phyloP scores from a whole-genome alignment of 139 green algal species.

The Zygnema circumcarinatum region DNA sequence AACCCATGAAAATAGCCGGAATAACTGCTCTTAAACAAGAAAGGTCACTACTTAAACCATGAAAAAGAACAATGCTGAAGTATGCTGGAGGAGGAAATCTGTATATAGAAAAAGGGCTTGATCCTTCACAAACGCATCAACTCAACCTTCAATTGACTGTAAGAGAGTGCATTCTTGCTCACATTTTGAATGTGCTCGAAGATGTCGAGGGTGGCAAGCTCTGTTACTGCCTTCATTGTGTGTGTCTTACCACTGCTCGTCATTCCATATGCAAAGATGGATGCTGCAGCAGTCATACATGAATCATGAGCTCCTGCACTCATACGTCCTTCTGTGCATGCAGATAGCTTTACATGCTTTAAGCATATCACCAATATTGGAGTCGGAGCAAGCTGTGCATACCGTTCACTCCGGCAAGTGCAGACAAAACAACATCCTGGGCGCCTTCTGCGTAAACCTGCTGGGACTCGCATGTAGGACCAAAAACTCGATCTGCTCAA shows the following conservation, averaged over 20 bases:
- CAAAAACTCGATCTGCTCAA: conserved; percentile 59
- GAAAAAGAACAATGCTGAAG: no score
- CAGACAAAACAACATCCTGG: conserved; percentile 46
- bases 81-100: no score
- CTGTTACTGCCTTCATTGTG: conserved; percentile 81
- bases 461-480: conserved; percentile 26
- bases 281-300: conserved; percentile 67
- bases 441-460: conserved; percentile 54
- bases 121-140: no score
- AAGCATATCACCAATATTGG: no score
- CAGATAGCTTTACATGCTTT: no score
- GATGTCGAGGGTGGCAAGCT: conserved; percentile 44
- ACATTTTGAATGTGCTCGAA: conserved; percentile 54
- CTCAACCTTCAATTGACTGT: no score
- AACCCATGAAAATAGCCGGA: no score
- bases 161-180: no score
- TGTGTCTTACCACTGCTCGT: conserved; percentile 94
- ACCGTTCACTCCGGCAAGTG: conserved; percentile 56
- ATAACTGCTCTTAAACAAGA: no score
- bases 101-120: no score
- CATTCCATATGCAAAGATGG: conserved; percentile 97
- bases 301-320: neutral
- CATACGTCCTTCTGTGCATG: neutral
- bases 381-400: no score
- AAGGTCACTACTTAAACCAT: no score